Evolutionary conservation across 768 basidiomycete species (phyloP), one percentile per base, ranked within the genome.

Genomic region (Russula griseocarnosa): DNA sequence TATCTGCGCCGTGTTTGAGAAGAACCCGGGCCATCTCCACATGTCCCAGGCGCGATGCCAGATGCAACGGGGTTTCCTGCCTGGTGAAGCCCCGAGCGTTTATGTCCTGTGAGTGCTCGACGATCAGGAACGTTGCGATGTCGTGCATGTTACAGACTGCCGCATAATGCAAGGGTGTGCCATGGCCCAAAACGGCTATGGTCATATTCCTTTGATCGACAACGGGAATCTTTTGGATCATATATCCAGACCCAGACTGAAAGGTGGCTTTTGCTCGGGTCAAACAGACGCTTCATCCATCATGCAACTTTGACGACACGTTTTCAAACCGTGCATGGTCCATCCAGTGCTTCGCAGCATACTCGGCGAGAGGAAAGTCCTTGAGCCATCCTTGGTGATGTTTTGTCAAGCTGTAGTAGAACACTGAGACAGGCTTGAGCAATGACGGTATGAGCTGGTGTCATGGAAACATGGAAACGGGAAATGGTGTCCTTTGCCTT

Each of bases 291-390:
- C 13, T 44, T 46, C 22, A 42, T 51, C 5, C 54, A 20, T 56
- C 55, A 18, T 16, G 18, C 1, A 51, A 24, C 1, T 5, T 16
- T 10, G 5, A 8, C 1, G 49, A 24, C 4, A 42, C 55, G 3
- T 28, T 6, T 14, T 50, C 55, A 26, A 42, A 40, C 30, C 8
- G 38, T 3, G 55, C 49, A n/a, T 62, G 61, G 0, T 20, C 18
- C 10, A 50, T 38, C 61, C 49, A 63, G 14, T 58, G n/a, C 36
- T 42, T 14, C 0, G 62, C 62, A 28, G 62, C 55, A 51, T 63
- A 63, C 11, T 4, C 3, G 0, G 50, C 20, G 18, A 57, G 61
- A 20, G 61, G 55, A 42, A 40, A 56, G 1, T 16, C 8, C 22
- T 8, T 16, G 1, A 62, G 52, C n/a, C 40, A 0, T 62, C 61